Conservation (phyloP, 1,284 basidiomycete species). For the Moniliophthora roreri region DNA sequence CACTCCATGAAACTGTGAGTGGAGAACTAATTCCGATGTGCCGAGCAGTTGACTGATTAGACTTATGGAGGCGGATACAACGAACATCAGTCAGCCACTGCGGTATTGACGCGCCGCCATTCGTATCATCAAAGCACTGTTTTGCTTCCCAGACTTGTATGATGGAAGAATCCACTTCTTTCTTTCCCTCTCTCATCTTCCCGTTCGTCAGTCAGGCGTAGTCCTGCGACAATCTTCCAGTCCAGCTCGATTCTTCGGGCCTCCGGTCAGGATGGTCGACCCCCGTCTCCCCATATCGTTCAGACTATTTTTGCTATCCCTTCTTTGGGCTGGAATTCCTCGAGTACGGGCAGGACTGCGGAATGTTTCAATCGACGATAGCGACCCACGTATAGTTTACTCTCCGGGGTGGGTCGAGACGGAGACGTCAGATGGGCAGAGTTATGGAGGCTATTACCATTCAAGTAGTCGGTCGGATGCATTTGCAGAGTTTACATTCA, state of each 20-base stretch:
- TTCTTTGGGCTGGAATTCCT: background rate
- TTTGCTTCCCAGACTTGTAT: background rate
- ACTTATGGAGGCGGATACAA: no score
- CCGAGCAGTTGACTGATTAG: no score
- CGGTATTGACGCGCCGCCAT: background rate
- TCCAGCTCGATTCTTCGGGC: background rate
- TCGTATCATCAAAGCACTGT: background rate
- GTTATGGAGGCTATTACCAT: constrained; percentile 35
- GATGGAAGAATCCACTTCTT: background rate
- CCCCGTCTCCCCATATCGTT: background rate
- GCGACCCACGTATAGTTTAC: constrained; percentile 25
- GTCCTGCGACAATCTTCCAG: background rate
- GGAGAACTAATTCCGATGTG: no score
- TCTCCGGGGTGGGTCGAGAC: constrained; percentile 11
- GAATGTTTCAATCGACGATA: constrained; percentile 37
- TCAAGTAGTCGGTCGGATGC: constrained; percentile 9
- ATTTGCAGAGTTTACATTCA: constrained; percentile 14
- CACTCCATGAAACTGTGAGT: no score
- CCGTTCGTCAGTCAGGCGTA: no score
- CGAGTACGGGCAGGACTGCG: background rate
- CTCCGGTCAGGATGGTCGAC: no score
- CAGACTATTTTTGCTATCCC: constrained; percentile 1
- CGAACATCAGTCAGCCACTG: background rate
- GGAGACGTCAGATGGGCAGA: constrained; percentile 15
- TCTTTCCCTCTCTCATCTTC: background rate